phyloP scores from a whole-genome alignment of 352 stramenopile genomes.

The Phytopythium boreale region DNA sequence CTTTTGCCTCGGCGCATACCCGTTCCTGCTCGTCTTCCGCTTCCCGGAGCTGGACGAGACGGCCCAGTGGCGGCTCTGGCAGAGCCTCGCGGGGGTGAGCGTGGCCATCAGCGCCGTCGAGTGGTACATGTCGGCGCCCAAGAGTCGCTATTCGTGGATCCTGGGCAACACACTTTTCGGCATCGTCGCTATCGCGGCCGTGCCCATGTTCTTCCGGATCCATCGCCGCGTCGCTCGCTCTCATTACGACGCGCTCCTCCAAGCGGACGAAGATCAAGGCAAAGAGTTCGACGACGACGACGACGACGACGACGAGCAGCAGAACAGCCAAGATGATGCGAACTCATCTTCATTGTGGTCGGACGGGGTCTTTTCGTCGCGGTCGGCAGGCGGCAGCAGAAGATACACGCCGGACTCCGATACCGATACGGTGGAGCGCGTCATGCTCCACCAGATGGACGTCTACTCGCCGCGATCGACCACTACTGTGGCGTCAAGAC shows the following conservation, averaged over 20 bases:
- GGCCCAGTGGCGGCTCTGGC: constrained; percentile 42
- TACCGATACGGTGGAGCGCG: not conserved
- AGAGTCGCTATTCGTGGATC: constrained; percentile 62
- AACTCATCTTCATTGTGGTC: not conserved
- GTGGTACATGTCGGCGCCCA: constrained; percentile 62
- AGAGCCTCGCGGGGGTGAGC: constrained; percentile 41
- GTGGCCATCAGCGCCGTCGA: constrained; percentile 54
- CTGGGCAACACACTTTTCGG: constrained; percentile 81
- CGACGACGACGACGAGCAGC: constrained; percentile 10
- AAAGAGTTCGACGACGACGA: constrained; percentile 9
- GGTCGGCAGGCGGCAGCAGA: not conserved
- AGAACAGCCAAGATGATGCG: constrained; percentile 1
- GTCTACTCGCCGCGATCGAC: constrained; percentile 12
- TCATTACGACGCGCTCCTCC: constrained; percentile 38
- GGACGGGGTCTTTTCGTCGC: not conserved
- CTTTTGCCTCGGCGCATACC: constrained; percentile 62
- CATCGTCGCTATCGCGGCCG: constrained; percentile 50
- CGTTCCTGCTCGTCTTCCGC: constrained; percentile 73
- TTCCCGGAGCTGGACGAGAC: constrained; percentile 40
- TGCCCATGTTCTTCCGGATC: constrained; percentile 70
- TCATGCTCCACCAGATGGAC: constrained; percentile 16
- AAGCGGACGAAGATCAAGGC: constrained; percentile 23
- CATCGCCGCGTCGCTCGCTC: constrained; percentile 51
- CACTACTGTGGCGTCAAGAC: not conserved
- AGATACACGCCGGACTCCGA: not conserved